Percentiles rank a stretch among this genome's conserved stretches.
These are phyloP conservation scores for Solanum lignicaule DNA, from an alignment of 257 asterid species.

Conservation along the genomic window DNA sequence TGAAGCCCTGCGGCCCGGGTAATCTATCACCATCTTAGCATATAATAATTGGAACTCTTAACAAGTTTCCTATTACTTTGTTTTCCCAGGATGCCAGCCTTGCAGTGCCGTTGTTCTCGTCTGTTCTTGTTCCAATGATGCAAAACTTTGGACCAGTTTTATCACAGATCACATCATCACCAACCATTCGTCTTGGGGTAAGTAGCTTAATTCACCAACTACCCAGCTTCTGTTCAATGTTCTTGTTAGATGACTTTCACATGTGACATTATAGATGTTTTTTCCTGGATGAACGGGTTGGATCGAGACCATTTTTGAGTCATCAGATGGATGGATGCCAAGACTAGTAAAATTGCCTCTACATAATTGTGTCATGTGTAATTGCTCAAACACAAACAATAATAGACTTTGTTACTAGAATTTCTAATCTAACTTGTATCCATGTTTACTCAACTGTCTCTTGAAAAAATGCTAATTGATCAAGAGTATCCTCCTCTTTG, in stretches of 20 bases:
- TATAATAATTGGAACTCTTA: background rate
- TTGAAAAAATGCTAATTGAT: background rate
- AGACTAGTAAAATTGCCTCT: background rate
- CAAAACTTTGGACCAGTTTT: constrained; percentile 80
- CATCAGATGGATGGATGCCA: background rate
- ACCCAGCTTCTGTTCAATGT: background rate
- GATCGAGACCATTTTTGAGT: background rate
- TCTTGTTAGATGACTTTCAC: background rate
- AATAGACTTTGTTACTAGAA: background rate
- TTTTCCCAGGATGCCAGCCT: constrained; percentile 75
- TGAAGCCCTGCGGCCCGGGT: background rate
- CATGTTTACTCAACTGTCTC: background rate
- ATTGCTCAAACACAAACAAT: background rate
- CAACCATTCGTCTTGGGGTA: constrained; percentile 89
- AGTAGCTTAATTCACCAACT: constrained; percentile 16
- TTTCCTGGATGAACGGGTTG: background rate
- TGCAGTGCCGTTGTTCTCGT: constrained; percentile 81
- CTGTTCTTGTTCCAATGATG: constrained; percentile 76
- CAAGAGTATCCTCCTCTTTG: background rate
- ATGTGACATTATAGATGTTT: background rate
- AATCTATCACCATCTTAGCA: background rate
- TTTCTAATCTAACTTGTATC: background rate
- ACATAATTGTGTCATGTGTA: background rate
- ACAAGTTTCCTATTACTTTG: background rate
- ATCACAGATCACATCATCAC: constrained; percentile 70